Evolutionary conservation across 2,329 filamentous ascomycete genomes (phyloP).

Genomic region (Aspergillus pseudonomiae): DNA sequence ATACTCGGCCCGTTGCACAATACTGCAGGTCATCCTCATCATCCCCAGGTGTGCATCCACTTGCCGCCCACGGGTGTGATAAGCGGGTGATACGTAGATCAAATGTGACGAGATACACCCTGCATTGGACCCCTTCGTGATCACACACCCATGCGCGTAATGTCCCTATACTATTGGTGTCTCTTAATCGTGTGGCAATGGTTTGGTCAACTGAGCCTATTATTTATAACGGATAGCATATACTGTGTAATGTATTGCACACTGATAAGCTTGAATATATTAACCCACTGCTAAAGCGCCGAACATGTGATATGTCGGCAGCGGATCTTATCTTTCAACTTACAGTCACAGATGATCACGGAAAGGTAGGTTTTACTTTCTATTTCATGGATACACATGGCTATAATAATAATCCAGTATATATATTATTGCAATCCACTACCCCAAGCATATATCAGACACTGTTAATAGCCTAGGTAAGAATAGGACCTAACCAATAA

Average conservation of each 20-base stretch:
- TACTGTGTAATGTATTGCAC: not conserved
- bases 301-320: not conserved
- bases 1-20: not conserved
- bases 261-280: not conserved
- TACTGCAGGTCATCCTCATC: not conserved
- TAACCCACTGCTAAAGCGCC: not conserved
- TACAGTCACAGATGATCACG: not conserved
- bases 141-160: not conserved
- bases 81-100: not conserved
- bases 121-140: not conserved
- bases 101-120: not conserved
- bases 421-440: not conserved
- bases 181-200: not conserved
- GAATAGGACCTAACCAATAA: not conserved
- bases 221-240: not conserved
- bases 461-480: not conserved
- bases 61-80: not conserved
- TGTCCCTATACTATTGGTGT: not conserved
- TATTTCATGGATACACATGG: not conserved
- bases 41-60: not conserved
- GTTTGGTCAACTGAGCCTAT: not conserved
- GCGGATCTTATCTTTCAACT: not conserved
- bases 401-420: not conserved
- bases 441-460: no score
- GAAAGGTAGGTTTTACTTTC: not conserved